These are phyloP conservation scores for Phlyctochytrium planicorne DNA, from an alignment of 192 early-diverging fungal species.

Conservation along the genomic window DNA sequence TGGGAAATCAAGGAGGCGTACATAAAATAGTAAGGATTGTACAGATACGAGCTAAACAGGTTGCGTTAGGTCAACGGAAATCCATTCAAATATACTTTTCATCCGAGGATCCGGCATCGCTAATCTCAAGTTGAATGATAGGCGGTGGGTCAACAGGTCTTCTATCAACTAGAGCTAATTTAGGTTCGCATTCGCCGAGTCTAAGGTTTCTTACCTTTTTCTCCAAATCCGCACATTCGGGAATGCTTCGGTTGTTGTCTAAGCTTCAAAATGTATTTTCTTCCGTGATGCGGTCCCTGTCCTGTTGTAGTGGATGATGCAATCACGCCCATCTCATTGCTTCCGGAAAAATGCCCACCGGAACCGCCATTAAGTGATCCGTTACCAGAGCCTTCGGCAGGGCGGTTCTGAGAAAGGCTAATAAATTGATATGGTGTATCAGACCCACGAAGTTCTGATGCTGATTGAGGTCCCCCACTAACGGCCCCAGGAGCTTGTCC, in stretches of 20 bases:
- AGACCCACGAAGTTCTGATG: too few species aligned
- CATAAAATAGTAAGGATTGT: slow-evolving; percentile 96
- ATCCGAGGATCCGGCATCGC: slow-evolving; percentile 5
- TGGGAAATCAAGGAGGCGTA: slow-evolving; percentile 87
- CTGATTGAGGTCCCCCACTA: too few species aligned
- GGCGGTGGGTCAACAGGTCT: slow-evolving; percentile 81
- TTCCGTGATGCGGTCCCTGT: background rate
- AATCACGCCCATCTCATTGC: too few species aligned
- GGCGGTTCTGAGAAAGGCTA: background rate
- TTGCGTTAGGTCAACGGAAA: slow-evolving; percentile 1
- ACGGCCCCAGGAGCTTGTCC: too few species aligned
- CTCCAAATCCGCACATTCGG: slow-evolving; percentile 89
- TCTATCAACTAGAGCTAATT: slow-evolving; percentile 56
- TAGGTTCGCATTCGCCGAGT: background rate
- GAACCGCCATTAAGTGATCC: too few species aligned
- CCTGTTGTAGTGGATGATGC: too few species aligned
- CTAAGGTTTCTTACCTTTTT: slow-evolving; percentile 69
- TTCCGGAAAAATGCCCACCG: too few species aligned
- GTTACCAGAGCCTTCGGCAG: background rate
- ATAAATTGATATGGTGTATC: background rate
- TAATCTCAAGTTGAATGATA: slow-evolving; percentile 53
- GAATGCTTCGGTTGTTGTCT: slow-evolving; percentile 88
- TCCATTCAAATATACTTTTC: slow-evolving; percentile 1
- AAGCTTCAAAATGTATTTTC: slow-evolving; percentile 53
- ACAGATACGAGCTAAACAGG: slow-evolving; percentile 32